Percentiles rank a stretch among this genome's conserved stretches.
phyloP scores from a whole-genome alignment of 768 basidiomycete species.

The Amanita pseudoporphyria region DNA sequence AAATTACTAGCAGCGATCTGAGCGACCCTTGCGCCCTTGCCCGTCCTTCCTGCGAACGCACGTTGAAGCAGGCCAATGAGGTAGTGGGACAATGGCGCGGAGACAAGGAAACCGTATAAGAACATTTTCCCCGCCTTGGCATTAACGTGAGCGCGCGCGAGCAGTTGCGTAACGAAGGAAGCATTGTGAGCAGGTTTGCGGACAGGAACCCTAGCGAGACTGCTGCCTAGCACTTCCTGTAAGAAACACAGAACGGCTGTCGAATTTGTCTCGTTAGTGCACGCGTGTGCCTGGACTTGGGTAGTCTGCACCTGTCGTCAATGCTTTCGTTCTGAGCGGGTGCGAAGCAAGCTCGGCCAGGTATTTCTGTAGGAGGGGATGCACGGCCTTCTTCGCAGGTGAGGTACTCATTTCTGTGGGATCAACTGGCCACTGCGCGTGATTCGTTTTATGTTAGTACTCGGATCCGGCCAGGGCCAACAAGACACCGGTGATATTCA shows the following conservation, averaged over 20 bases:
- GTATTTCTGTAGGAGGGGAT: constrained; percentile 59
- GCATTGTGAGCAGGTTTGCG: constrained; percentile 42
- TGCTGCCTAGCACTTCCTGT: constrained; percentile 76
- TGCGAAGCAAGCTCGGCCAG: constrained; percentile 54
- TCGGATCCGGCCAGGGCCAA: background rate
- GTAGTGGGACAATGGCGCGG: constrained; percentile 72
- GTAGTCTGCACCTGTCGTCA: constrained; percentile 51
- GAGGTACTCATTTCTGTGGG: constrained; percentile 28
- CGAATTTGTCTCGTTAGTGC: constrained; percentile 1
- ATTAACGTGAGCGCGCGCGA: constrained; percentile 52
- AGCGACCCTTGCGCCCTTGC: constrained; percentile 49
- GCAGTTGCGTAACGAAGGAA: constrained; percentile 37
- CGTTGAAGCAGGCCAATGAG: constrained; percentile 67
- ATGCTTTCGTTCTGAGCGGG: constrained; percentile 73
- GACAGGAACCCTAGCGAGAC: constrained; percentile 53
- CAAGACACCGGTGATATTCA: background rate
- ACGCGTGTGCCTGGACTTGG: background rate
- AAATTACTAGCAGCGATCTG: constrained; percentile 74
- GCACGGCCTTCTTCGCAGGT: constrained; percentile 17
- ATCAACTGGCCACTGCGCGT: too few relatives aligned
- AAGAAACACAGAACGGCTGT: constrained; percentile 50
- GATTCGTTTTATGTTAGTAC: background rate
- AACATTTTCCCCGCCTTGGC: constrained; percentile 76
- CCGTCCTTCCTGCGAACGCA: constrained; percentile 66
- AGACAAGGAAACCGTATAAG: constrained; percentile 72